These are phyloP conservation scores for Macrophomina pseudophaseolina DNA, from an alignment of 2,329 filamentous ascomycete species.

Conservation along the genomic window DNA sequence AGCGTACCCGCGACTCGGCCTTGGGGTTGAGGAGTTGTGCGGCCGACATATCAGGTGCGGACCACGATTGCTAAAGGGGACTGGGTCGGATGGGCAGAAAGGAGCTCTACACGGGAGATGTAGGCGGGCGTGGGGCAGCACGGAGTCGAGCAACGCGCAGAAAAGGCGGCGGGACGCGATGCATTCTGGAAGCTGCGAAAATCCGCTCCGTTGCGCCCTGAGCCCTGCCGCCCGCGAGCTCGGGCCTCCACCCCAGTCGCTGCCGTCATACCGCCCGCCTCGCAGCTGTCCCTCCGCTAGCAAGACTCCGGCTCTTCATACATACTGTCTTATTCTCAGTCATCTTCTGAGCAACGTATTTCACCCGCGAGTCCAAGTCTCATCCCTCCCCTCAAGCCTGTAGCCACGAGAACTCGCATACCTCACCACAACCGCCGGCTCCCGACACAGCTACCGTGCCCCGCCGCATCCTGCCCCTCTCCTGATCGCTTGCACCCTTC, in stretches of 20 bases:
- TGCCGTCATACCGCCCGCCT: slow-evolving; percentile 6
- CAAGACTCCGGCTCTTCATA: too few relatives aligned
- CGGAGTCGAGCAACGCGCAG: slow-evolving; percentile 22
- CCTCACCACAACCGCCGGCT: background rate
- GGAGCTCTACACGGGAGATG: slow-evolving; percentile 14
- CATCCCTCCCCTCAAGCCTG: too few relatives aligned
- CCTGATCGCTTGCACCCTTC: background rate
- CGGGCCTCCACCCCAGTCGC: background rate
- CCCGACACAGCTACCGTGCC: background rate
- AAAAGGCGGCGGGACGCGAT: slow-evolving; percentile 27
- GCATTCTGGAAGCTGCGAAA: slow-evolving; percentile 13
- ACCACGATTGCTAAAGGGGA: background rate
- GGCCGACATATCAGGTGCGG: slow-evolving; percentile 74
- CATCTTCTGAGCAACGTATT: too few relatives aligned
- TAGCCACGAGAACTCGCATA: too few relatives aligned
- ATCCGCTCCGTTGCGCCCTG: slow-evolving; percentile 15
- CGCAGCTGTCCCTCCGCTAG: background rate
- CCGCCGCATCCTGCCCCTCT: background rate
- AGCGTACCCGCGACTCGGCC: slow-evolving; percentile 89
- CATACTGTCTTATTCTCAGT: too few relatives aligned
- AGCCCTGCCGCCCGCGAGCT: background rate
- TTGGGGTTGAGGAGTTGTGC: slow-evolving; percentile 98
- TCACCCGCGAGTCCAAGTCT: too few relatives aligned
- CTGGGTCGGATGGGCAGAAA: slow-evolving; percentile 7
- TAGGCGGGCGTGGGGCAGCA: slow-evolving; percentile 12